phyloP scores from a whole-genome alignment of 192 early-diverging fungal genomes.

The Linnemannia schmuckeri region DNA sequence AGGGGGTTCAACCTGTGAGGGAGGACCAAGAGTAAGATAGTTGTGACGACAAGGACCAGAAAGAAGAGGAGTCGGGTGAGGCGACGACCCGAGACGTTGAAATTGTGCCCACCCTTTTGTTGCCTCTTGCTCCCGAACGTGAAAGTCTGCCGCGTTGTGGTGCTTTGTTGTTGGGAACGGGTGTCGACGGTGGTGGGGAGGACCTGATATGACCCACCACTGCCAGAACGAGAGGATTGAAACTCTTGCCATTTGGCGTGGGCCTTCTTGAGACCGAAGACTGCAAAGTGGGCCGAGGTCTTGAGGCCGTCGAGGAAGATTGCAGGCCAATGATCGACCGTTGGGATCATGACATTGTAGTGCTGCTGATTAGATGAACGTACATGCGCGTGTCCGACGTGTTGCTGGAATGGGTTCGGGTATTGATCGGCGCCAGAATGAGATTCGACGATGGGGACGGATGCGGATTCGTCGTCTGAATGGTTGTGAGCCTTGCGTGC shows the following conservation, averaged over 20 bases:
- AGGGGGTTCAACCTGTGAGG: conserved; percentile 16
- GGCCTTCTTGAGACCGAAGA: not conserved
- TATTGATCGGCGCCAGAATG: not conserved
- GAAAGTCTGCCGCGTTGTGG: not conserved
- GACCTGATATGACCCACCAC: not conserved
- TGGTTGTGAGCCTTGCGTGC: not conserved
- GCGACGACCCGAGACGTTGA: not conserved
- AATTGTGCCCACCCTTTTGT: not conserved
- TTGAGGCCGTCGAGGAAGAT: not conserved
- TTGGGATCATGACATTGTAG: conserved; percentile 29
- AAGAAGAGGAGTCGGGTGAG: not conserved
- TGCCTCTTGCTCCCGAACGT: conserved; percentile 20
- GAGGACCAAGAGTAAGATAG: not conserved
- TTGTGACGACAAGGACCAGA: not conserved
- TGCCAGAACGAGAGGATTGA: not conserved
- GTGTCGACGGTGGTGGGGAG: not conserved
- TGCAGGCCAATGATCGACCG: conserved; percentile 21
- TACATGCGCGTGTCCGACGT: not conserved
- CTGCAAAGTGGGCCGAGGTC: not conserved
- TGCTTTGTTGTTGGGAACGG: not conserved
- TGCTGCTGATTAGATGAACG: not conserved
- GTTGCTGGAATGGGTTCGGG: conserved; percentile 15
- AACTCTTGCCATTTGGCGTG: not conserved
- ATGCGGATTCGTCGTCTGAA: not conserved
- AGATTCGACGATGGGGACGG: not conserved